Evolutionary conservation across 2,329 filamentous ascomycete genomes (phyloP), one percentile per base, ranked within the genome.

Genomic region (Fusarium equiseti): DNA sequence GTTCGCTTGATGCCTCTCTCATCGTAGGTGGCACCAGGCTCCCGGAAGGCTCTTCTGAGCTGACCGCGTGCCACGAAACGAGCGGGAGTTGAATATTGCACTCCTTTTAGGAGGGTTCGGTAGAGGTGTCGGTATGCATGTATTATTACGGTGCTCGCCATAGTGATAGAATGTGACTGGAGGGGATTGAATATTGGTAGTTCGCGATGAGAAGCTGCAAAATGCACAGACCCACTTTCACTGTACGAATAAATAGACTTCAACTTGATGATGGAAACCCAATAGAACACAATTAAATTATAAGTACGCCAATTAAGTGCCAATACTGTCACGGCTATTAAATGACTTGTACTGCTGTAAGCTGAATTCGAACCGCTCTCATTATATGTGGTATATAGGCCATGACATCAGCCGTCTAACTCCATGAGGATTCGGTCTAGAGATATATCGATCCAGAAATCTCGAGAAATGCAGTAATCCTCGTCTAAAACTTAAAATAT

Each of bases 51-150:
- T 9, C 76, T 74, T 46, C 90, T 85, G 26, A 92, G 79, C 76
- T 87, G 84, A 74, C 90, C 84, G 61, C 88, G 87, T 18, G 88
- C 83, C 6, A 87, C 82, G 79, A 84, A 91, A 57, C 92, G 89
- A 31, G 89, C 87, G 18, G 92, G 92, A 67, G 87, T 86, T 16
- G 92, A 88, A 81, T 89, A 92, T 69, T 91, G 89, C 24, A 95
- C 88, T 6, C 92, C 93, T 31, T 85, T 88, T n/a, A 95, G 84
- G 20, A 88, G 82, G 9, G 85, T 85, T 55, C 90, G 89, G 76
- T 92, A 91, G 35, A 96, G 84, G 62, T 87, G 83, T 66, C 93
- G 88, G 80, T 95, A 96, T 49, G 91, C 89, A 72, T 87, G 85
- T 42, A 90, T 76, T 54, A 93, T 76, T 31, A 89, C 81, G 16